Percentiles rank a stretch among this genome's conserved stretches.
Conservation (phyloP, 805 yeast species). For the Candida xyloterini region DNA sequence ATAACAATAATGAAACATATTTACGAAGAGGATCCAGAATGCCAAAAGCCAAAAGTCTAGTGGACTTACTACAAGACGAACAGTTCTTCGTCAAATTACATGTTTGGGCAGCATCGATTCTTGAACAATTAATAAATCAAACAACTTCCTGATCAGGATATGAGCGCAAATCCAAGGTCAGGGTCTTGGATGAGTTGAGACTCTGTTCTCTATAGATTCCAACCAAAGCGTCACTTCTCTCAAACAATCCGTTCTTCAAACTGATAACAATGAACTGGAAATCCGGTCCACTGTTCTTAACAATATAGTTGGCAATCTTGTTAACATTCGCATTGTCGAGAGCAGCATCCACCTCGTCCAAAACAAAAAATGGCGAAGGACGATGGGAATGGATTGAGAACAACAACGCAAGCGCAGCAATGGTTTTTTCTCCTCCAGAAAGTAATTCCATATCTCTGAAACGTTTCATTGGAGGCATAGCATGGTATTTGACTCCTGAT, state of each 20-base stretch:
- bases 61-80: constrained; percentile 53
- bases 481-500: constrained; percentile 83
- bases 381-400: constrained; percentile 89
- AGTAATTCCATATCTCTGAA: constrained; percentile 88
- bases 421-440: constrained; percentile 95
- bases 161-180: constrained; percentile 68
- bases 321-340: constrained; percentile 86
- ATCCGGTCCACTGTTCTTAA: constrained; percentile 66
- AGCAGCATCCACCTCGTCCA: constrained; percentile 99
- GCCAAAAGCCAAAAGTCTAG: constrained; percentile 53
- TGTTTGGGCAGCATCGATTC: constrained; percentile 57
- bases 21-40: constrained; percentile 50
- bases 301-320: constrained; percentile 82
- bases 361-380: constrained; percentile 93
- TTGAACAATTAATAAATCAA: constrained; percentile 29
- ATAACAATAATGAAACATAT: constrained; percentile 47
- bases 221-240: constrained; percentile 83
- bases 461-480: constrained; percentile 94
- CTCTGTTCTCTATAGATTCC: constrained; percentile 87
- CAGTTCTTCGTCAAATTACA: constrained; percentile 57
- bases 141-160: constrained; percentile 42
- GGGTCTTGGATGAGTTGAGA: constrained; percentile 66
- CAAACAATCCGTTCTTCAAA: constrained; percentile 81
- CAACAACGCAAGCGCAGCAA: constrained; percentile 90
- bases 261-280: constrained; percentile 93